Conservation (phyloP, 2,329 filamentous ascomycete genomes). For the Metarhizium robertsii region DNA sequence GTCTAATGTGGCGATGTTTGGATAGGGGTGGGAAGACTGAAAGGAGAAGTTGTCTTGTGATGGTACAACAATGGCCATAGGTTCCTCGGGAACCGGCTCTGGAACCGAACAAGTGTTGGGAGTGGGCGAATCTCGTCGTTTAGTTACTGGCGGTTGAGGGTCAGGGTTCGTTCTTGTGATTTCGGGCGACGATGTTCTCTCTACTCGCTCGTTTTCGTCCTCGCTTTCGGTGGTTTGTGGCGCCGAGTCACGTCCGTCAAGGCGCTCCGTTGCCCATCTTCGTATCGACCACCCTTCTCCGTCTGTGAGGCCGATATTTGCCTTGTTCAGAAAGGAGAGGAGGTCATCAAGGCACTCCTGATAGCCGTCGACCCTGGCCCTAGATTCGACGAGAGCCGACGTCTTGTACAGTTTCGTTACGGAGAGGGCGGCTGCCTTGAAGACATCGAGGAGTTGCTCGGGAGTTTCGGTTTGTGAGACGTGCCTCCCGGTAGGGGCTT, state of each 20-base stretch:
- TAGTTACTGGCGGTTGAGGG: constrained; percentile 21
- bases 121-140: constrained; percentile 16
- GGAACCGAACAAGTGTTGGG: constrained; percentile 14
- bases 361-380: constrained; percentile 72
- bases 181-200: constrained; percentile 50
- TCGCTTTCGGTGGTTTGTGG: constrained; percentile 54
- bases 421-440: constrained; percentile 84
- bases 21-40: constrained; percentile 52
- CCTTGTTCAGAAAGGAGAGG: constrained; percentile 73
- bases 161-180: constrained; percentile 38
- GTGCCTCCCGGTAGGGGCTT: constrained; percentile 17
- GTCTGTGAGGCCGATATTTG: constrained; percentile 67
- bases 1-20: constrained; percentile 52
- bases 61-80: constrained; percentile 37
- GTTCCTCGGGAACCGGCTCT: constrained; percentile 19
- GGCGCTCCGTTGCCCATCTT: constrained; percentile 58
- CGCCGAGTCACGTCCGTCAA: constrained; percentile 51
- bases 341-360: constrained; percentile 91
- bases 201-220: constrained; percentile 57
- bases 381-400: constrained; percentile 67
- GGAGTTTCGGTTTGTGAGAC: constrained; percentile 30
- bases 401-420: constrained; percentile 96
- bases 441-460: constrained; percentile 71
- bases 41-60: constrained; percentile 60
- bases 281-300: constrained; percentile 62